Base-by-base conservation (phyloP, 1,284 basidiomycete species). In the Ceratobasidium sp. region DNA sequence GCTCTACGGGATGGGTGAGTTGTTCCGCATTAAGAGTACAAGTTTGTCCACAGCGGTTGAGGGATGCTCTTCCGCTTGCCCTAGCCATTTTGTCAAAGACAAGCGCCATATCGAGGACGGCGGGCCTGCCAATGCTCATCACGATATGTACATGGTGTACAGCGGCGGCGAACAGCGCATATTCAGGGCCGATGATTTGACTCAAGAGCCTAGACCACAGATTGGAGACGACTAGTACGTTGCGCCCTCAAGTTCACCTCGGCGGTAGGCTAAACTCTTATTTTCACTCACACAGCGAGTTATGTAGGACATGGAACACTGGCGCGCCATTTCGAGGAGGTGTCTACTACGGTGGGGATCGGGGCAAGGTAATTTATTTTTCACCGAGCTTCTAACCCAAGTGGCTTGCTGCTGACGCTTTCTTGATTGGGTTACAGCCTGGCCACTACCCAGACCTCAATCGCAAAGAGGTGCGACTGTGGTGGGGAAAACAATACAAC, bases 401-500 rank as follows among this genome's bases (percentile, higher is more conserved):
- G 31, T 34, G 8, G 14, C 48, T 54, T n/a, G 29, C 16, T 19
- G 29, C 13, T 27, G 7, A 22, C 34, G 13, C 24, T 49, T 11
- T 24, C 24, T 16, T 51, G 37, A 14, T 69, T n/a, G n/a, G n/a
- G n/a, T n/a, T n/a, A 49, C 49, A 74, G 74, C 74, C 74, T 16
- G 74, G 74, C 6, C 62, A 68, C 34, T 74, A 74, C 34, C 74
- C 66, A n/a, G 74, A 74, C 37, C 16, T 74, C n/a, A 74, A 74
- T 34, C 54, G 74, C 1, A 29, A 43, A 34, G 74, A 51, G 22
- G 74, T 74, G 1, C 64, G 74, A n/a, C 27, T 24, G 7, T 74
- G 65, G 54, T 74, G 74, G 74, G 74, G 74, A 11, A 24, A 62
- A n/a, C 74, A 74, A 34, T 74, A 74, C 51, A 48, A 74, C 27